A percentile compares a stretch with the other conserved stretches of the same genome.
phyloP scores from a whole-genome alignment of 768 basidiomycete species.

The Terana coerulea region DNA sequence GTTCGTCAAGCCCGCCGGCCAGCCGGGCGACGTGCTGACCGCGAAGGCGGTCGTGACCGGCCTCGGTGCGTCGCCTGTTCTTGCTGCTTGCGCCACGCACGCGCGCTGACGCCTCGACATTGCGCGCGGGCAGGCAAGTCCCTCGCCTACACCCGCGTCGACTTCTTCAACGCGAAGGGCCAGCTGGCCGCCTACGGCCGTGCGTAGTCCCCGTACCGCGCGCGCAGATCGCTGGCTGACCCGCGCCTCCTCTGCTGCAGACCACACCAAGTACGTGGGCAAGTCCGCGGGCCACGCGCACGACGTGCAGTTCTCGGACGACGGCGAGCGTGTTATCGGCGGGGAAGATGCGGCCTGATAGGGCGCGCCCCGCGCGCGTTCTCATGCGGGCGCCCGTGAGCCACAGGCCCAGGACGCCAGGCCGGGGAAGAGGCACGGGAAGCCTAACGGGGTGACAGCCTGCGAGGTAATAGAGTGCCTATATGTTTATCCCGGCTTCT shows the following conservation, averaged over 20 bases:
- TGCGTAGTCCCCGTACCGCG: conserved; percentile 32
- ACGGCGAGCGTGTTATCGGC: conserved; percentile 69
- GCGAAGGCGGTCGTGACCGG: conserved; percentile 63
- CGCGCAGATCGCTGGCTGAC: background rate
- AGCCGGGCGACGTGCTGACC: conserved; percentile 59
- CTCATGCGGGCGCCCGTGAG: background rate
- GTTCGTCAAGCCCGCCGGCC: conserved; percentile 76
- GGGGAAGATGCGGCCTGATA: conserved; percentile 47
- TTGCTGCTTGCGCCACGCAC: background rate
- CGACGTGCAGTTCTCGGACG: conserved; percentile 74
- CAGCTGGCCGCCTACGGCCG: conserved; percentile 80
- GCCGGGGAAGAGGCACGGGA: no score
- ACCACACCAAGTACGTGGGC: conserved; percentile 84
- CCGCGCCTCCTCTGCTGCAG: conserved; percentile 34
- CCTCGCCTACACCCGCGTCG: conserved; percentile 77
- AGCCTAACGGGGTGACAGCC: background rate
- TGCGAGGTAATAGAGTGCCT: background rate
- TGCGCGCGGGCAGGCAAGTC: conserved; percentile 53
- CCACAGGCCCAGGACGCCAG: no score
- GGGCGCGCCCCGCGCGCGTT: background rate
- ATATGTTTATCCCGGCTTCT: no score
- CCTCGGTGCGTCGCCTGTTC: conserved; percentile 49
- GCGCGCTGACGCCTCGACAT: background rate
- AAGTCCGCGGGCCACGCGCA: conserved; percentile 52
- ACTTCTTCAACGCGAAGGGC: conserved; percentile 64